phyloP scores from a whole-genome alignment of 2,329 filamentous ascomycete genomes.

The Lachnellula hyalina region DNA sequence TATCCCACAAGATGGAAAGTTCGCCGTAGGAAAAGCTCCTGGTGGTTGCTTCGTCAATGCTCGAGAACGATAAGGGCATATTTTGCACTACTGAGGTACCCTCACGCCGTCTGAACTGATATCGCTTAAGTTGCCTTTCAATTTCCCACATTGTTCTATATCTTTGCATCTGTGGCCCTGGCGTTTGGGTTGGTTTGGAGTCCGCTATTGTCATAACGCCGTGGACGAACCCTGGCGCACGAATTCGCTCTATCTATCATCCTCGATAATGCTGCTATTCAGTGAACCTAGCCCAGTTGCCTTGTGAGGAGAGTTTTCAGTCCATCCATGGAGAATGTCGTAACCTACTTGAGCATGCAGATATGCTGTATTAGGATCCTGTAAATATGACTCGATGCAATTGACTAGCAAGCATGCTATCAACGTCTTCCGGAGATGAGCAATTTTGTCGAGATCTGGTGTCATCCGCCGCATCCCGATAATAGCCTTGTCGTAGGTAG shows the following conservation, averaged over 20 bases:
- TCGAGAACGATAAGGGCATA: constrained; percentile 8
- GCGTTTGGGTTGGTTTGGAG: too few relatives aligned
- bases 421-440: constrained; percentile 6
- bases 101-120: constrained; percentile 7
- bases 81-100: constrained; percentile 3
- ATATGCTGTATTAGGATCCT: constrained; percentile 7
- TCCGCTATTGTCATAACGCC: too few relatives aligned
- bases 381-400: constrained; percentile 10
- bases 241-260: constrained; percentile 13
- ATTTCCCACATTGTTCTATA: constrained; percentile 9
- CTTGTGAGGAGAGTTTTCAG: not conserved
- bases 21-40: constrained; percentile 11
- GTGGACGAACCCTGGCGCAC: constrained; percentile 3
- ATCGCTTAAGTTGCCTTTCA: constrained; percentile 1
- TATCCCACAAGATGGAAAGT: constrained; percentile 12
- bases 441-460: not conserved
- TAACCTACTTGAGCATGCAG: constrained; percentile 10
- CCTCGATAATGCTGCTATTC: constrained; percentile 5
- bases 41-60: constrained; percentile 11
- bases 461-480: constrained; percentile 10
- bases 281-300: constrained; percentile 8
- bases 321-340: constrained; percentile 6
- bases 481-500: constrained; percentile 10
- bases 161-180: too few relatives aligned
- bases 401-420: constrained; percentile 14